phyloP scores from a whole-genome alignment of 768 basidiomycete genomes.

The Paxillus ammoniavirescens region DNA sequence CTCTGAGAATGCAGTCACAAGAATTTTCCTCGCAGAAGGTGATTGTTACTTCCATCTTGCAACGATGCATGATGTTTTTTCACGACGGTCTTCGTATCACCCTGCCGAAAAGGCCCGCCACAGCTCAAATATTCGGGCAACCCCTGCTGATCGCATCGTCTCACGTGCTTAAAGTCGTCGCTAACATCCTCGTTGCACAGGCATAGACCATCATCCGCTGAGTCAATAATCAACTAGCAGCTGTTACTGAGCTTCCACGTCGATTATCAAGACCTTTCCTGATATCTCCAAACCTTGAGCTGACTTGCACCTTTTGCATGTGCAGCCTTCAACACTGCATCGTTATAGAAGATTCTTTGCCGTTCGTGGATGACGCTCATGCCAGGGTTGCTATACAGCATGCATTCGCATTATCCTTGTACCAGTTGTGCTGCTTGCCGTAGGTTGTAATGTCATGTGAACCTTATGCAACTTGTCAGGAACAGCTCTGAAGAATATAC shows the following conservation, averaged over 20 bases:
- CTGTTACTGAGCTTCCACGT: constrained; percentile 78
- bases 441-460: no score
- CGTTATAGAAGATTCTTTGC: no score
- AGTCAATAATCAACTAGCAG: constrained; percentile 61
- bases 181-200: constrained; percentile 2
- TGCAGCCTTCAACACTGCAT: not conserved
- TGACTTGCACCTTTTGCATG: not conserved
- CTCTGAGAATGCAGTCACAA: not conserved
- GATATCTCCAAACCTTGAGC: constrained; percentile 20
- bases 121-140: constrained; percentile 85
- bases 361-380: no score
- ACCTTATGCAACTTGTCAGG: no score
- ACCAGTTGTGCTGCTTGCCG: no score
- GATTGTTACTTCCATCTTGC: not conserved
- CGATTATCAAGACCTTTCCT: constrained; percentile 48
- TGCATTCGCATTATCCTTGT: no score
- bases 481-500: no score
- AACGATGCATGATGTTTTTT: constrained; percentile 17
- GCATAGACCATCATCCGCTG: not conserved
- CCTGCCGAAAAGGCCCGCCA: constrained; percentile 91
- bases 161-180: not conserved
- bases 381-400: no score
- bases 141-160: constrained; percentile 56
- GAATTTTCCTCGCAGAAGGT: constrained; percentile 5
- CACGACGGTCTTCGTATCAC: constrained; percentile 92